phyloP scores from a whole-genome alignment of 208 protist species.

The Trypanosoma boissoni region DNA sequence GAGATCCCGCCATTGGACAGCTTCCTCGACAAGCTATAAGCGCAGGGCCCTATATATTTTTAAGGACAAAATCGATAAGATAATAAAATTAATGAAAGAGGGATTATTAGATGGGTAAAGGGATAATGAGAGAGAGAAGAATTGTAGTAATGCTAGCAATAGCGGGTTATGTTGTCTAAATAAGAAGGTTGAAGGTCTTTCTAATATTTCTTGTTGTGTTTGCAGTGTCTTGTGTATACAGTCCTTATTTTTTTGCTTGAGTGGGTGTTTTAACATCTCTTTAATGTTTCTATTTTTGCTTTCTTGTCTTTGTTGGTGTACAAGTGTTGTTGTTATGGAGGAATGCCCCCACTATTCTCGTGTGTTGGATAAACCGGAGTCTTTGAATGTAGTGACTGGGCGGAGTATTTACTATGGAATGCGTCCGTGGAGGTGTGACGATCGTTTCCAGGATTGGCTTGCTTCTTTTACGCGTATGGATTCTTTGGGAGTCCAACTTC shows the following conservation, averaged over 20 bases:
- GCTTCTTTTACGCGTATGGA: constrained; percentile 57
- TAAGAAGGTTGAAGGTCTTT: not conserved
- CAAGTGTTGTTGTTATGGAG: constrained; percentile 31
- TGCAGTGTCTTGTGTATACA: constrained; percentile 15
- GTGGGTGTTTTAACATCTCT: constrained; percentile 11
- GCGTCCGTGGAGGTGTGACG: constrained; percentile 78
- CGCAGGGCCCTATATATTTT: no score
- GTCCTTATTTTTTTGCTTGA: constrained; percentile 15
- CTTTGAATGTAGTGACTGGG: constrained; percentile 72
- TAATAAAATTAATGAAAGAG: not conserved
- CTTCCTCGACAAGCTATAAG: constrained; percentile 97
- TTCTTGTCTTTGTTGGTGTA: constrained; percentile 2
- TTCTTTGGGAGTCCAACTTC: constrained; percentile 34
- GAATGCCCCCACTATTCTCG: constrained; percentile 61
- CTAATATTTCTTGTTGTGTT: constrained; percentile 18
- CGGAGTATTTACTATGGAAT: constrained; percentile 83
- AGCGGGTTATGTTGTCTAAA: constrained; percentile 20
- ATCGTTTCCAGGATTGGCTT: constrained; percentile 82
- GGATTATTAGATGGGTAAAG: constrained; percentile 10
- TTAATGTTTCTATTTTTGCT: constrained; percentile 14
- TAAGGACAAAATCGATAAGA: no score
- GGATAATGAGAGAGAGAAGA: no score
- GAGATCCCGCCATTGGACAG: constrained; percentile 91
- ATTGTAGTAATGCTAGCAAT: no score
- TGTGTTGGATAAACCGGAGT: constrained; percentile 53